These are phyloP conservation scores for Amborella trichopoda DNA, from an alignment of 164 flowering plant species.

Conservation along the genomic window DNA sequence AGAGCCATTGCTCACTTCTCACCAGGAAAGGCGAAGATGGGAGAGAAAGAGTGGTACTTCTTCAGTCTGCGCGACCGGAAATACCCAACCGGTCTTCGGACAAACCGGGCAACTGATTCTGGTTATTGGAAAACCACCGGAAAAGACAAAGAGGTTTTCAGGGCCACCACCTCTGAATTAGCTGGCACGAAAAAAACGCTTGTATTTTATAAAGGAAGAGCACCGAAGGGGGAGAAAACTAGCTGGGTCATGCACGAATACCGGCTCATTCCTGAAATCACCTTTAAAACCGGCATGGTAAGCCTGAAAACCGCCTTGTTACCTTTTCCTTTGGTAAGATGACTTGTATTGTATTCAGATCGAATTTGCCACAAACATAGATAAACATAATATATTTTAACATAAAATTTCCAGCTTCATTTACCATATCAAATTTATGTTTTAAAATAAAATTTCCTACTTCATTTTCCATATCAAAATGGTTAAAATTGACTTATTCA, in stretches of 20 bases:
- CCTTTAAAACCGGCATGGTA: constrained; percentile 63
- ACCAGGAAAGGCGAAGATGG: constrained; percentile 92
- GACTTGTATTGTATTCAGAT: no score
- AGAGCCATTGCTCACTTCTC: no score
- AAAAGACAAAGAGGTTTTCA: constrained; percentile 88
- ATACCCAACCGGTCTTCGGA: constrained; percentile 89
- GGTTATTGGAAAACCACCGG: constrained; percentile 99
- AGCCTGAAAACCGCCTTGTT: no score
- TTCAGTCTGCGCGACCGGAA: constrained; percentile 88
- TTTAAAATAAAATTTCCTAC: no score
- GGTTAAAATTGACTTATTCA: no score
- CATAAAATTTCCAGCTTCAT: no score
- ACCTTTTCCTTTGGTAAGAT: no score
- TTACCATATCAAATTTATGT: no score
- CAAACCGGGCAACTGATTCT: constrained; percentile 79
- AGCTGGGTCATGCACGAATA: constrained; percentile 99
- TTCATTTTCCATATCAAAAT: no score
- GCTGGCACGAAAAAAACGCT: constrained; percentile 95
- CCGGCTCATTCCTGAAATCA: constrained; percentile 51
- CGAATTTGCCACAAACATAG: no score
- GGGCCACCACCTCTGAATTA: constrained; percentile 44
- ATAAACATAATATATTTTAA: no score
- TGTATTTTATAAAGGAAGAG: constrained; percentile 91
- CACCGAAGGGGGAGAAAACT: constrained; percentile 90
- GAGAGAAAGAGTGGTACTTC: constrained; percentile 95